These are phyloP conservation scores for Penicillium alfredii DNA, from an alignment of 495 filamentous ascomycete genomes.

Conservation along the genomic window DNA sequence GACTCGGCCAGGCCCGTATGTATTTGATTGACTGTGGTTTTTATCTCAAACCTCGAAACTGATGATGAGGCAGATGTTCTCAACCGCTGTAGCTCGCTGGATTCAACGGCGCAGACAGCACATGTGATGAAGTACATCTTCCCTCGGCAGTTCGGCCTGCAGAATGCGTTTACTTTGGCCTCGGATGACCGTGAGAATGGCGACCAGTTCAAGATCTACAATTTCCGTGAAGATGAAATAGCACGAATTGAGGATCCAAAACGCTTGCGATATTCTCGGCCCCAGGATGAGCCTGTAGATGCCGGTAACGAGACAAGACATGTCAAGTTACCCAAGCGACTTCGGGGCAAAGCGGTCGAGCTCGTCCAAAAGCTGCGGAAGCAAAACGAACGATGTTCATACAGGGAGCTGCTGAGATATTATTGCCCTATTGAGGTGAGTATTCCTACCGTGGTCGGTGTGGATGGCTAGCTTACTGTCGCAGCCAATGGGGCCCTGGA, in stretches of 20 bases:
- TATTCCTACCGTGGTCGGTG: neutral
- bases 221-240: conserved; percentile 79
- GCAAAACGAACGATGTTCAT: conserved; percentile 68
- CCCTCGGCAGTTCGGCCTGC: conserved; percentile 80
- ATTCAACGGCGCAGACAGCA: conserved; percentile 47
- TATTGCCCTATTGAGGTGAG: conserved; percentile 65
- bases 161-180: conserved; percentile 79
- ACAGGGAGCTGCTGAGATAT: conserved; percentile 65
- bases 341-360: conserved; percentile 54
- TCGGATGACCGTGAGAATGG: conserved; percentile 58
- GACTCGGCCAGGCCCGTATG: conserved; percentile 77
- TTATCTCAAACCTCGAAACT: too few relatives aligned
- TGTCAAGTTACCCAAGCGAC: conserved; percentile 63
- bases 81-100: conserved; percentile 58
- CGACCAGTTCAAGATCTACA: conserved; percentile 75
- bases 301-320: conserved; percentile 9
- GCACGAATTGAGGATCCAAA: conserved; percentile 16
- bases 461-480: conserved; percentile 7
- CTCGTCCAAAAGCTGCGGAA: conserved; percentile 65
- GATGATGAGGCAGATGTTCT: conserved; percentile 73
- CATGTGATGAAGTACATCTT: conserved; percentile 91
- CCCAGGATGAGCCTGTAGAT: neutral
- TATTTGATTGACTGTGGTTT: conserved; percentile 7
- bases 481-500: conserved; percentile 29
- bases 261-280: neutral